Conservation (phyloP, 1,284 basidiomycete genomes). For the Rhodotorula glutinis region DNA sequence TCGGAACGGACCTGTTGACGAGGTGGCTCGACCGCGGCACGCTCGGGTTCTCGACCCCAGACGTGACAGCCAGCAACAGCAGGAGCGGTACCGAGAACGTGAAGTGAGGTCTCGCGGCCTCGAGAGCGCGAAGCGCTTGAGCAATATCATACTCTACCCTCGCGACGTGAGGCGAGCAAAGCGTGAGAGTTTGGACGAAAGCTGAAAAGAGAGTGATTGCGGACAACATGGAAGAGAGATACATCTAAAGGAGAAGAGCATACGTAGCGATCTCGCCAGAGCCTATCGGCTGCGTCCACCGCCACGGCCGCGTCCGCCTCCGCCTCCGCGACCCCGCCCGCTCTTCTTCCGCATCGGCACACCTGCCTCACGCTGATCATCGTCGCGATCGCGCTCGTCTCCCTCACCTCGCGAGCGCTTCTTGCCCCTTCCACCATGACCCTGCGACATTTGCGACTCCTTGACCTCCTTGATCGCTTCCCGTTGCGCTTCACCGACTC, state of each 20-base stretch:
- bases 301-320: neutral
- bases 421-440: slow-evolving; percentile 53
- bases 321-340: neutral
- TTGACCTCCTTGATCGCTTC: slow-evolving; percentile 71
- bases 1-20: slow-evolving; percentile 23
- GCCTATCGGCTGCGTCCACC: neutral
- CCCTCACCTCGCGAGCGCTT: slow-evolving; percentile 49
- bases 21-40: slow-evolving; percentile 25
- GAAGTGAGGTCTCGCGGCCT: no score
- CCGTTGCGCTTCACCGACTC: slow-evolving; percentile 83
- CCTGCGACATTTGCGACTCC: slow-evolving; percentile 55
- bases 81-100: no score
- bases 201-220: no score
- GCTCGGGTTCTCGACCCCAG: neutral
- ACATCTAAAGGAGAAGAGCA: no score
- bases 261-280: no score
- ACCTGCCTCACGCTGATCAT: slow-evolving; percentile 77
- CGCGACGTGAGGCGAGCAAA: no score
- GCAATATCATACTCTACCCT: no score
- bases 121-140: no score
- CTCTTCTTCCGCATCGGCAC: slow-evolving; percentile 54
- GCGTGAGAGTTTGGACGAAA: no score
- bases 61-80: no score
- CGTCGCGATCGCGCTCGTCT: slow-evolving; percentile 78
- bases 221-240: no score